A percentile compares a stretch with the other conserved stretches of the same genome.
These are phyloP conservation scores for Erigeron canadensis DNA, from an alignment of 129 eudicot genomes.

Conservation along the genomic window DNA sequence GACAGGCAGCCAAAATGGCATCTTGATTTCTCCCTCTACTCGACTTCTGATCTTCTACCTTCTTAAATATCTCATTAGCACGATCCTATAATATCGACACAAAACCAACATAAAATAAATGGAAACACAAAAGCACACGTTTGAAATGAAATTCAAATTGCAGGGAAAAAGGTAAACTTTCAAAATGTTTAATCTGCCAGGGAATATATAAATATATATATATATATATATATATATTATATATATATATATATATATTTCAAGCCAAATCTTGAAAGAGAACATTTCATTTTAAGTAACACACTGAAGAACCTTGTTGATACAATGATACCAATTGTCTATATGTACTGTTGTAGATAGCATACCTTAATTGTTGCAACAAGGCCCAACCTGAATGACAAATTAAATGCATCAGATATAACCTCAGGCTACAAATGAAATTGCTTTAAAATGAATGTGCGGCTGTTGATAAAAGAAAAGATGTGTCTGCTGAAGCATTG, in stretches of 20 bases:
- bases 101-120: background rate
- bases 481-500: background rate
- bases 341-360: conserved; percentile 15
- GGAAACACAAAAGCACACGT: background rate
- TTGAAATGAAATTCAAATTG: background rate
- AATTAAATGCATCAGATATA: conserved; percentile 26
- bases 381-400: conserved; percentile 73
- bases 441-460: background rate
- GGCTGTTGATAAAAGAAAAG: background rate
- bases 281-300: too few relatives aligned
- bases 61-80: conserved; percentile 93
- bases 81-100: conserved; percentile 56
- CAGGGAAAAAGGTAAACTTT: background rate
- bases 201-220: too few relatives aligned
- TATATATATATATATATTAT: too few relatives aligned
- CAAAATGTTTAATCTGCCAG: too few relatives aligned
- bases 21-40: conserved; percentile 87
- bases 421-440: background rate
- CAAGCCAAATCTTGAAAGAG: too few relatives aligned
- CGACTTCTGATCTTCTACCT: conserved; percentile 89
- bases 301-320: background rate
- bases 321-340: background rate
- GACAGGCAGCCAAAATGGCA: conserved; percentile 85
- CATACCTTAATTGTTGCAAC: conserved; percentile 88
- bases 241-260: too few relatives aligned